Percentiles rank a stretch among this genome's conserved stretches.
Evolutionary conservation across 2,329 filamentous ascomycete species (phyloP).

Genomic region (Cladophialophora carrionii): DNA sequence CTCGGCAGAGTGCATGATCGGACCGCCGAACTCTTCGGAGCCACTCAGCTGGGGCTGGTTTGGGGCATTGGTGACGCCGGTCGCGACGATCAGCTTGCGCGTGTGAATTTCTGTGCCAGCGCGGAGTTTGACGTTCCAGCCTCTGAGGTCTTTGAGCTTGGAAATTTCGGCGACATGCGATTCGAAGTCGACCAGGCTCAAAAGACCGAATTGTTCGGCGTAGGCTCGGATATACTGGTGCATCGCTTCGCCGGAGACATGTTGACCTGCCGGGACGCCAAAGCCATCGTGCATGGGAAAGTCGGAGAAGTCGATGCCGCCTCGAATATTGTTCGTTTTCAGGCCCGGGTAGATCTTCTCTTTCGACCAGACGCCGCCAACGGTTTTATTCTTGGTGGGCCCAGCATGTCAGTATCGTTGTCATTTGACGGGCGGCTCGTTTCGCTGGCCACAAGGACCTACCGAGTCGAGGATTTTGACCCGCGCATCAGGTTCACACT

Average conservation of each 20-base stretch:
- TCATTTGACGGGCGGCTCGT: neutral
- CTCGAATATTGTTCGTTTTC: constrained; percentile 73
- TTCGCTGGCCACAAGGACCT: constrained; percentile 4
- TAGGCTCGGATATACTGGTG: constrained; percentile 62
- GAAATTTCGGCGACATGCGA: constrained; percentile 56
- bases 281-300: constrained; percentile 69
- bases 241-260: constrained; percentile 62
- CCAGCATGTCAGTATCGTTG: neutral
- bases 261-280: constrained; percentile 55
- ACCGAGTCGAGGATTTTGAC: constrained; percentile 34
- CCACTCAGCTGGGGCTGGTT: constrained; percentile 55
- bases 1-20: constrained; percentile 57
- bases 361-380: constrained; percentile 71
- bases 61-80: constrained; percentile 58
- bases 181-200: constrained; percentile 55
- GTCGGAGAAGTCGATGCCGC: constrained; percentile 73
- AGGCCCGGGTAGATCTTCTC: constrained; percentile 68
- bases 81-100: constrained; percentile 58
- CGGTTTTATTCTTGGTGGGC: constrained; percentile 30
- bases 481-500: constrained; percentile 33
- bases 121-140: constrained; percentile 48
- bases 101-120: constrained; percentile 41
- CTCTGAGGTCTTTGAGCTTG: constrained; percentile 47
- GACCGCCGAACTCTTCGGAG: constrained; percentile 51
- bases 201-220: constrained; percentile 58